A percentile compares a stretch with the other conserved stretches of the same genome.
These are phyloP conservation scores for Saccharomycopsis malanga DNA, from an alignment of 805 yeast species.

Conservation along the genomic window DNA sequence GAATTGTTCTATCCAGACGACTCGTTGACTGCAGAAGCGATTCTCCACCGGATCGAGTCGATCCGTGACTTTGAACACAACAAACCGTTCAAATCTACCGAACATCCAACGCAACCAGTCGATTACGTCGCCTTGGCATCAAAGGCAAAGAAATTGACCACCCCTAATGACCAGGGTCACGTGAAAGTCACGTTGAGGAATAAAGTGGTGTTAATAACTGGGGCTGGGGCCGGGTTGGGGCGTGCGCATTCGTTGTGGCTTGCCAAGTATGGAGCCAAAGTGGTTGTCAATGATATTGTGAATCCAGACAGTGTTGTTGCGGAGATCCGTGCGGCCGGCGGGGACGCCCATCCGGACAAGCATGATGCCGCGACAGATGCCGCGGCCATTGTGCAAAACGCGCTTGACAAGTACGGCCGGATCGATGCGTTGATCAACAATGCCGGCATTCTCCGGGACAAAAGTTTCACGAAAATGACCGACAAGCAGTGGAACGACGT, in stretches of 20 bases:
- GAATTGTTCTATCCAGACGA: constrained; percentile 73
- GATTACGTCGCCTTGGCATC: constrained; percentile 60
- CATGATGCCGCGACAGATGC: constrained; percentile 78
- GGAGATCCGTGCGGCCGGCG: constrained; percentile 67
- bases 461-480: constrained; percentile 77
- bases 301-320: constrained; percentile 69
- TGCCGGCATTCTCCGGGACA: constrained; percentile 92
- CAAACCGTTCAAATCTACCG: constrained; percentile 44
- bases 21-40: constrained; percentile 77
- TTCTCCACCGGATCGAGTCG: constrained; percentile 57
- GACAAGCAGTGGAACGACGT: constrained; percentile 80
- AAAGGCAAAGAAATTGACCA: constrained; percentile 42
- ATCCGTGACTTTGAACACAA: constrained; percentile 53
- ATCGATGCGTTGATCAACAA: constrained; percentile 84
- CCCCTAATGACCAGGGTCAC: constrained; percentile 48
- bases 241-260: constrained; percentile 78
- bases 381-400: constrained; percentile 67
- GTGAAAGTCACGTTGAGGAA: constrained; percentile 57
- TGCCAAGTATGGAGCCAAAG: constrained; percentile 90
- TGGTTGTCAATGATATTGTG: constrained; percentile 84
- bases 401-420: constrained; percentile 68
- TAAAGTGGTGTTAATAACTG: constrained; percentile 87
- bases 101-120: constrained; percentile 65
- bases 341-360: constrained; percentile 74
- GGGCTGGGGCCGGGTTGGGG: constrained; percentile 94